A percentile compares a stretch with the other conserved stretches of the same genome.
Conservation (phyloP, 83 land plant genomes). For the Larix sibirica region DNA sequence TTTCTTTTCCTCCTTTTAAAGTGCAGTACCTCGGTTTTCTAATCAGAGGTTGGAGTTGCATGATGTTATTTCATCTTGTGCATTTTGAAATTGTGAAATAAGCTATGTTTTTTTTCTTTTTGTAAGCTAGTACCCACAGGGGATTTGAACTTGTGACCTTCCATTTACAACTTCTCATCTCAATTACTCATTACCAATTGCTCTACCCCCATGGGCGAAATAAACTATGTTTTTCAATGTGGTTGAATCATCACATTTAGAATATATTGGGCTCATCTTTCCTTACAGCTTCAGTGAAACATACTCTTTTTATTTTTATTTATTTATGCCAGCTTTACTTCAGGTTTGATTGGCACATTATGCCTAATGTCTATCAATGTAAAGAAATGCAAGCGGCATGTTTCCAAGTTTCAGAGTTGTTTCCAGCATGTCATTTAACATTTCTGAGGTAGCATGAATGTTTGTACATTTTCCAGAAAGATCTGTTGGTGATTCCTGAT, state of each 20-base stretch:
- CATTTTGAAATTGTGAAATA: not conserved
- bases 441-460: not conserved
- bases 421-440: not conserved
- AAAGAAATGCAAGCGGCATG: not conserved
- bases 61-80: not conserved
- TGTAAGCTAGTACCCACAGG: too few species aligned
- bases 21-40: not conserved
- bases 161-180: too few species aligned
- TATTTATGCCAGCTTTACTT: not conserved
- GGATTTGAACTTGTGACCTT: too few species aligned
- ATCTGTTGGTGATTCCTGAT: too few species aligned
- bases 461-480: too few species aligned
- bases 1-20: not conserved
- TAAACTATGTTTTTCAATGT: not conserved
- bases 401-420: not conserved
- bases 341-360: not conserved
- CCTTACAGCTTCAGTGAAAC: not conserved
- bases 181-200: too few species aligned
- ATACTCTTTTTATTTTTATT: not conserved
- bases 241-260: not conserved
- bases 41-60: not conserved
- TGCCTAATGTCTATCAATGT: not conserved
- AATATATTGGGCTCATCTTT: not conserved
- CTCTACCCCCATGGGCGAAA: too few species aligned
- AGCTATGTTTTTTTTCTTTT: too few species aligned